Evolutionary conservation across 106 monocot species (phyloP), one percentile per base, ranked within the genome.

Genomic region (Amphibolis antarctica): DNA sequence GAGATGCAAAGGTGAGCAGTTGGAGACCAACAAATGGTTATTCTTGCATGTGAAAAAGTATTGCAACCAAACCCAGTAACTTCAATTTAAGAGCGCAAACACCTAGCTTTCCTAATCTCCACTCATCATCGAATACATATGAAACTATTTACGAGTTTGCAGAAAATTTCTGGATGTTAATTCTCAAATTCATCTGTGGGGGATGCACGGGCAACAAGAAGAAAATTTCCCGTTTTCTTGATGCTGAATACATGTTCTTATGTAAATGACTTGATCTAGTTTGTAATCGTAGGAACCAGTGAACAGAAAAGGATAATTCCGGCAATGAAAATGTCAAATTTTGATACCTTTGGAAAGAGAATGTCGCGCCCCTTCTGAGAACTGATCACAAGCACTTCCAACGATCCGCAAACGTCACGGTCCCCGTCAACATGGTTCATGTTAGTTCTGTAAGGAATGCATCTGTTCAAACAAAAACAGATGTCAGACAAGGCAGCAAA

Each of bases 311-410:
- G n/a, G 2, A 49, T 7, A 3, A 49, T 49, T 19, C 12, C 10
- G n/a, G 3, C 49, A 49, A 36, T 2, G 19, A 24, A 53, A 53
- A 20, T 9, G 23, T 53, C 53, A 58, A 58, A 7, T 58, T 3
- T 15, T 21, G 10, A 24, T 83, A 88, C 87, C 87, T 88, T 88
- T 22, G 88, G 88, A 56, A 88, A 88, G 71, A 88, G 59, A 65
- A 88, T 64, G 55, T 64, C 73, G 51, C 71, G 49, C 31, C 84
- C 84, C 57, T 88, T 88, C 31, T 74, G 83, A 13, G 83, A 84
- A 65, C 71, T 88, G 51, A 88, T 75, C n/a, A 88, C 79, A 4
- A 88, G 80, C 68, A 88, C 88, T 59, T 88, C 71, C 30, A 88
- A 27, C 5, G 73, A 60, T 26, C 69, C 13, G 17, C 25, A 9